phyloP scores from a whole-genome alignment of 2,329 filamentous ascomycete species.

The Fusarium sp. region DNA sequence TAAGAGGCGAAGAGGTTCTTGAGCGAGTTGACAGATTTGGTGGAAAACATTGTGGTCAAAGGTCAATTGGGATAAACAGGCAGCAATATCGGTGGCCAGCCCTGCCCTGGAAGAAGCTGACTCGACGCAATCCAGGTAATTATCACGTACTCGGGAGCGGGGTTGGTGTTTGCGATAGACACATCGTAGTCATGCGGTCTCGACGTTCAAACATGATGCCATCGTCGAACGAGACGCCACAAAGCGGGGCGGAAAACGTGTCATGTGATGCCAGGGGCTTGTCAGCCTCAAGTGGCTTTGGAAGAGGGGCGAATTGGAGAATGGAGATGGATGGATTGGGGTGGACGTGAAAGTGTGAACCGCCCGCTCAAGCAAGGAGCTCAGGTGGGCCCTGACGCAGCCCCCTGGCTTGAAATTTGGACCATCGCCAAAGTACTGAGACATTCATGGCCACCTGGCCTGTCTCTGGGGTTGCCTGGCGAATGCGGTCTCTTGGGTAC shows the following conservation, averaged over 20 bases:
- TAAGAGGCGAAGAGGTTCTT: constrained; percentile 53
- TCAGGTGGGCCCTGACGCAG: constrained; percentile 39
- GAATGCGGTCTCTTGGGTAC: constrained; percentile 21
- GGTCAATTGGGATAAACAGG: constrained; percentile 47
- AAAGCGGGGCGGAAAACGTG: constrained; percentile 25
- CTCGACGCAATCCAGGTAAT: background rate
- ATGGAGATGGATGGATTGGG: background rate
- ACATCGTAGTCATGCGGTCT: constrained; percentile 19
- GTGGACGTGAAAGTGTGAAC: background rate
- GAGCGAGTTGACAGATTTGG: constrained; percentile 50
- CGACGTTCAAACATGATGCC: constrained; percentile 38
- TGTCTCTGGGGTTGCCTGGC: constrained; percentile 4
- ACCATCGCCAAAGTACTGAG: constrained; percentile 32
- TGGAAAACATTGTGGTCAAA: constrained; percentile 48
- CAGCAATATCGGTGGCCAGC: constrained; percentile 23
- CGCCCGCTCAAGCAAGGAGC: constrained; percentile 39
- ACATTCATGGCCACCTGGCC: constrained; percentile 29
- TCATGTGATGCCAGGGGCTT: constrained; percentile 40
- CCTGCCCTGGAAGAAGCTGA: constrained; percentile 4
- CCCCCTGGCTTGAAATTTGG: constrained; percentile 32
- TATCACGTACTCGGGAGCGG: constrained; percentile 11
- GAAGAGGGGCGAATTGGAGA: constrained; percentile 5
- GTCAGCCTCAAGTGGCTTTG: constrained; percentile 30
- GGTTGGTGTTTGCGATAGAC: constrained; percentile 12
- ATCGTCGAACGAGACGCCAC: constrained; percentile 40